Evolutionary conservation across 2,329 filamentous ascomycete species (phyloP), one percentile per base, ranked within the genome.

Genomic region (Hypoxylon sp.): DNA sequence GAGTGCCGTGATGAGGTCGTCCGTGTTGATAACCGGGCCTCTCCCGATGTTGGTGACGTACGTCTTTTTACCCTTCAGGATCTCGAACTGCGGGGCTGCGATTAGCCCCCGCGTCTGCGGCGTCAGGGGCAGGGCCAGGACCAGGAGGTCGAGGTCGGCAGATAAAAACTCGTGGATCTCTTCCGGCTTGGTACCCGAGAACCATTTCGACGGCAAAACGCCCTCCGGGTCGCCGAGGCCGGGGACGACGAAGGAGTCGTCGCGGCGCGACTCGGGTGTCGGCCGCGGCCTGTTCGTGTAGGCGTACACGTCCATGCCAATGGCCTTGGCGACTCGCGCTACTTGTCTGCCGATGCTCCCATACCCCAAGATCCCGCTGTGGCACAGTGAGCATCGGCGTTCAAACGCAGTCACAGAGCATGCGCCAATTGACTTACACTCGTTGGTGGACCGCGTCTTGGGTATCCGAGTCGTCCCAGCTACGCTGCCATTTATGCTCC

Each of bases 291-390:
- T 83, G 6, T 88, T 88, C 1, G 89, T 92, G 77, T 89, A 91
- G 1, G 89, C 90, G 67, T 90, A 80, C 1, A 92, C 85, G 30
- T 86, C 81, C 84, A 90, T 89, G 10, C 89, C 89, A 70, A 90
- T 75, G 3, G 86, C 84, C 6, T 80, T 81, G 6, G 84, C 83
- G 6, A 89, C 80, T 4, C 77, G 75, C 1, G 79, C 80, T n/a
- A 76, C 71, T 50, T 82, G 79, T 4, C 80, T 73, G 1, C 80
- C 80, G 55, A 82, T 81, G 43, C 77, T 78, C 13, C 81, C 80
- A 68, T 82, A 82, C 15, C 80, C 80, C 3, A 82, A 74, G 48
- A 81, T 76, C 20, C 77, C 77, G 1, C 76, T 78, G 54, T 2
- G 13, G 20, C 2, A 37, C 17, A 6, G 4, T n/a, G 68, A 74